Evolutionary conservation across 2,329 filamentous ascomycete genomes (phyloP).

Genomic region (Cladorrhinum sp.): DNA sequence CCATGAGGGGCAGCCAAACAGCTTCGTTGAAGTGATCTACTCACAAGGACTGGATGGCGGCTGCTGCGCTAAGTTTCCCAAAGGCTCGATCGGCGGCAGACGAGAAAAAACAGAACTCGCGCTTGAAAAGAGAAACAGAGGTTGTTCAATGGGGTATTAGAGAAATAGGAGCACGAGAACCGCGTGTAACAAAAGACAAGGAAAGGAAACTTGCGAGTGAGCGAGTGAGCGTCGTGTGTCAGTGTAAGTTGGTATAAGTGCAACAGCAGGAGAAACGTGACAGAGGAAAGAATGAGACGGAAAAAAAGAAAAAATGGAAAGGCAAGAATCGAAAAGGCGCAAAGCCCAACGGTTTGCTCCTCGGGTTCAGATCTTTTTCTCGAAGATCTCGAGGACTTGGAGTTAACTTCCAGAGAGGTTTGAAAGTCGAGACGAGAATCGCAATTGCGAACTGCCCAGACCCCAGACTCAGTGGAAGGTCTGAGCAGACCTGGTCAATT

Average conservation of each 20-base stretch:
- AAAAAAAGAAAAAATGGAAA: background rate
- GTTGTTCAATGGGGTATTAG: background rate
- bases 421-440: background rate
- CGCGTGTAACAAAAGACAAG: background rate
- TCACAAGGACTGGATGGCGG: background rate
- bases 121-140: background rate
- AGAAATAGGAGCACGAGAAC: background rate
- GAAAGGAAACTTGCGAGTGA: background rate
- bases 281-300: background rate
- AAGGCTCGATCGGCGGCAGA: background rate
- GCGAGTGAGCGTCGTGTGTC: background rate
- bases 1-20: conserved; percentile 3
- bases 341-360: background rate
- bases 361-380: background rate
- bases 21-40: background rate
- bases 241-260: conserved; percentile 6
- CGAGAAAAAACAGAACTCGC: background rate
- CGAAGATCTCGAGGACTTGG: background rate
- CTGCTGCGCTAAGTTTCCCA: background rate
- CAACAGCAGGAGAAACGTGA: background rate
- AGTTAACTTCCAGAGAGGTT: background rate
- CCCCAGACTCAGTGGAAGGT: conserved; percentile 4
- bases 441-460: background rate
- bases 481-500: conserved; percentile 11
- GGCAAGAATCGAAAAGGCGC: background rate